These are phyloP conservation scores for Teunomyces kruisii DNA, from an alignment of 805 yeast species.

Conservation along the genomic window DNA sequence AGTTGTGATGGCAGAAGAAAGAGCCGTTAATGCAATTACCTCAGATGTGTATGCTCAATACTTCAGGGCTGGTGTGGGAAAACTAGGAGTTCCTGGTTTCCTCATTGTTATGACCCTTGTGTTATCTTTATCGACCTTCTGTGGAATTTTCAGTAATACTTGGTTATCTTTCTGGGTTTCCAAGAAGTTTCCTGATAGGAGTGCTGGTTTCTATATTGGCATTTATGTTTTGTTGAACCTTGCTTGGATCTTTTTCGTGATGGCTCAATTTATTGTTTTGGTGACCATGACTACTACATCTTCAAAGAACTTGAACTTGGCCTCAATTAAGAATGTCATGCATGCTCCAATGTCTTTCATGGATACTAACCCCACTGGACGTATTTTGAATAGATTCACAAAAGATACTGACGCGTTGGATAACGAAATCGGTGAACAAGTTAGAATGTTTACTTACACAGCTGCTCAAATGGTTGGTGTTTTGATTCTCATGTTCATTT, in stretches of 20 bases:
- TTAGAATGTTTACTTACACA: slow-evolving; percentile 59
- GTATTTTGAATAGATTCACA: slow-evolving; percentile 81
- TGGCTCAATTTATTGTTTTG: slow-evolving; percentile 43
- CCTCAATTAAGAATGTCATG: slow-evolving; percentile 58
- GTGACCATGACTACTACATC: slow-evolving; percentile 53
- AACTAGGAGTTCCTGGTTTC: slow-evolving; percentile 5
- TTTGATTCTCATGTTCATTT: slow-evolving; percentile 60
- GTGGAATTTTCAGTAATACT: slow-evolving; percentile 18
- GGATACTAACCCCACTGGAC: slow-evolving; percentile 85
- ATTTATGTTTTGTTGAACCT: slow-evolving; percentile 62
- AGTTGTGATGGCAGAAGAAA: slow-evolving; percentile 19
- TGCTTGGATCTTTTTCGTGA: slow-evolving; percentile 43
- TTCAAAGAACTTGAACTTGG: slow-evolving; percentile 54
- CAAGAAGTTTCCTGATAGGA: slow-evolving; percentile 37
- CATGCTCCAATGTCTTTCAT: slow-evolving; percentile 80
- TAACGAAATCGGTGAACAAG: slow-evolving; percentile 69
- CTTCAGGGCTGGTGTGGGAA: slow-evolving; percentile 15
- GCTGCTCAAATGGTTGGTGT: slow-evolving; percentile 58
- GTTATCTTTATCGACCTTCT: slow-evolving; percentile 12
- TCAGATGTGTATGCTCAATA: slow-evolving; percentile 13
- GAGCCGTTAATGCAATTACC: slow-evolving; percentile 11
- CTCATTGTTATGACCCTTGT: slow-evolving; percentile 4
- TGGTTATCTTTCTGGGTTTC: slow-evolving; percentile 26
- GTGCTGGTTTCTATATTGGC: slow-evolving; percentile 67
- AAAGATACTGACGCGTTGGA: slow-evolving; percentile 85